Evolutionary conservation across 352 stramenopile species (phyloP), one percentile per base, ranked within the genome.

Genomic region (Phytophthora ramorum): DNA sequence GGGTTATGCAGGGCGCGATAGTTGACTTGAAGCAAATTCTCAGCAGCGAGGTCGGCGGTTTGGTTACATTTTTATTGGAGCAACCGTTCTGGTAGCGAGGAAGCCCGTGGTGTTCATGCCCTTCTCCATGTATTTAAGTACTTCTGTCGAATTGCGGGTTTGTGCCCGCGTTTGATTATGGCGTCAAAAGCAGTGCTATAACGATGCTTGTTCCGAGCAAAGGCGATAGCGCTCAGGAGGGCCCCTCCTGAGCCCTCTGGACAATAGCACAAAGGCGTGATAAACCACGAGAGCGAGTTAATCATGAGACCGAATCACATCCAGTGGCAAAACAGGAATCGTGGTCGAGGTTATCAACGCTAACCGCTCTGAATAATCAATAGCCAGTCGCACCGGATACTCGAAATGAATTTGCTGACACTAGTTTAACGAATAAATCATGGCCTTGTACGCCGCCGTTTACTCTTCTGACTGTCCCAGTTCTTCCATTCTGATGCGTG

Each of bases 401-500:
- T 41, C 38, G 24, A n/a, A 7, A 37, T 16, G 28, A 46, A 43
- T 10, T 44, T 17, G 24, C 4, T 26, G 19, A 26, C 19, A 28
- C 17, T 28, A 47, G 9, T n/a, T 16, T 28, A 47, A 9, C 19
- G 4, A n/a, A 10, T 46, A 47, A 13, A 20, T 70, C 28, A 47
- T 48, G 28, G 58, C 22, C 7, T 19, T 37, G 28, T 48, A 6
- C 68, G 60, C 14, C 49, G 63, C 19, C 71, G 60, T 43, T 85
- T 85, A 30, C 24, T 37, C 16, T 41, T 58, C 6, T 68, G 51
- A 7, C 48, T 69, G 16, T 57, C 30, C 78, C 78, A 87, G 30
- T 64, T 20, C 43, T 74, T 79, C 78, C 78, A 87, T 7, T 80
- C 26, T 2, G 22, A 53, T 16, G 55, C 47, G 41, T 59, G 38